Conservation (phyloP, 257 asterid genomes). For the Nemophila menziesii region DNA sequence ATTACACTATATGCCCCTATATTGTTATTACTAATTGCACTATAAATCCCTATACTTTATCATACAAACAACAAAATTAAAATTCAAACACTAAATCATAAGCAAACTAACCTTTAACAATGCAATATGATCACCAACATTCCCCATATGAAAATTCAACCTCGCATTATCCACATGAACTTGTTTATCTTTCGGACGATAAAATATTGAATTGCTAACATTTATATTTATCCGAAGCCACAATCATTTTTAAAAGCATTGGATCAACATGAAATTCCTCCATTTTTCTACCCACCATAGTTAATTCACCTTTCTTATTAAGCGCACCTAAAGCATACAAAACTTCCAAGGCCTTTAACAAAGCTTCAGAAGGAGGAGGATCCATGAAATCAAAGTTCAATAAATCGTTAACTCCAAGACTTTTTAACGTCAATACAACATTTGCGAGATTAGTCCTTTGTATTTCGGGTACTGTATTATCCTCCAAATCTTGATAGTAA, state of each 20-base stretch:
- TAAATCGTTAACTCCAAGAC: conserved; percentile 85
- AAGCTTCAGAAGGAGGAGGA: conserved; percentile 94
- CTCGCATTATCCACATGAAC: conserved; percentile 95
- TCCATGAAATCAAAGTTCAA: conserved; percentile 94
- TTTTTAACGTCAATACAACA: conserved; percentile 83
- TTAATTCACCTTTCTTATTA: conserved; percentile 72
- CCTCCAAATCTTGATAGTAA: conserved; percentile 66
- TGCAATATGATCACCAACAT: conserved; percentile 94
- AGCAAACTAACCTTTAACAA: conserved; percentile 54
- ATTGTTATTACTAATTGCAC: no score
- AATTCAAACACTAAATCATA: no score
- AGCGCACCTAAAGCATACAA: conserved; percentile 88
- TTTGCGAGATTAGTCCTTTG: conserved; percentile 87
- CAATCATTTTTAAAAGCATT: conserved; percentile 90
- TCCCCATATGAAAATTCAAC: conserved; percentile 76
- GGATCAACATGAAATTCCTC: conserved; percentile 96
- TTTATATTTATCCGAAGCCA: conserved; percentile 68
- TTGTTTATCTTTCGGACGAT: conserved; percentile 90
- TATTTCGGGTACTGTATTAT: conserved; percentile 87
- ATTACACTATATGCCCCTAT: no score
- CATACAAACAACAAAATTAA: no score
- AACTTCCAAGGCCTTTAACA: conserved; percentile 76
- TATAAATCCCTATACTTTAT: no score
- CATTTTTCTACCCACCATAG: conserved; percentile 89
- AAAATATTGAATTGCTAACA: conserved; percentile 91